Base-by-base conservation (phyloP, 2,329 filamentous ascomycete species). In the Aureobasidium melanogenum region DNA sequence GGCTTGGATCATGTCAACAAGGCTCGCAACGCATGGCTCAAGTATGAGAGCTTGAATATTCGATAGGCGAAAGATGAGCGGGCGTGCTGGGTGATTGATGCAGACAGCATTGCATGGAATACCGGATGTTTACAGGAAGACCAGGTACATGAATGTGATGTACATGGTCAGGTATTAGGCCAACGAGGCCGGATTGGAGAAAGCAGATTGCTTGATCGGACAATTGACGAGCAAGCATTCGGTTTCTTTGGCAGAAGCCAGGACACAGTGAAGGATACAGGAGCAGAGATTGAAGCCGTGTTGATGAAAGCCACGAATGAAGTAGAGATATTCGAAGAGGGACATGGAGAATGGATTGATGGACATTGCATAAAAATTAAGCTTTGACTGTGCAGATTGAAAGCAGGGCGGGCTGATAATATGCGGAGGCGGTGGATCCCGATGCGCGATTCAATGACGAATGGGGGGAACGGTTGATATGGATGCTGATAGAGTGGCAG, bases 11-110 rank as follows among this genome's bases (percentile, higher is more conserved):
- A 87, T 73, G 76, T 82, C 64, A 85, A 85, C 75, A 84, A 85
- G 70, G 79, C 77, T 63, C 76, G 82, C 63, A 82, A 76, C 67
- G 80, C 82, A 70, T 85, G 82, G 81, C 78, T 76, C 67, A 80
- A 81, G 68, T 79, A 82, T 55, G 84, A 87, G 70, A 83, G 82
- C 63, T 83, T 87, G 71, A 86, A 84, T 73, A 87, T 87, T 70
- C 79, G 82, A 72, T 83, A 60, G 56, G 46, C 24, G 47, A 15
- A 43, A 22, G 2, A 17, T n/a, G 22, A 30, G 5, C 46, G 38
- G 32, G 6, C 2, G 26, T 17, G 19, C 4, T 26, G 34, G 22
- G 3, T 15, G 8, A 10, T 15, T 2, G 19, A 28, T 24, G 50
- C 28, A 3, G 34, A 9, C 34, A 39, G 50, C 22, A 54, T 28